A percentile compares a stretch with the other conserved stretches of the same genome.
These are phyloP conservation scores for Dactylellina leptospora DNA, from an alignment of 2,329 filamentous ascomycete genomes.

Conservation along the genomic window DNA sequence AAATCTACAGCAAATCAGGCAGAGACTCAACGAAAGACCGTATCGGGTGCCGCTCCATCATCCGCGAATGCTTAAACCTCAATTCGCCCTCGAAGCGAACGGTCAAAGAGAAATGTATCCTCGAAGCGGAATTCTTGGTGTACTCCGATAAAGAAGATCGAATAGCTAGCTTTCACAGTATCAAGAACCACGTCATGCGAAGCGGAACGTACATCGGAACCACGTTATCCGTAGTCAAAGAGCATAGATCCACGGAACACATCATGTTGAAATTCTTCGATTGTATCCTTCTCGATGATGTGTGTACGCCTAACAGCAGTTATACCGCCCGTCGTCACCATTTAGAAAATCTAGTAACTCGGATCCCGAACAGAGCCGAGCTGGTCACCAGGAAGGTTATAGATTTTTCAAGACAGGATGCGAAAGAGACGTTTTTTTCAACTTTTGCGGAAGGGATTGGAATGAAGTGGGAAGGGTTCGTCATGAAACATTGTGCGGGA, in stretches of 20 bases:
- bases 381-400: slow-evolving; percentile 74
- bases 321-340: slow-evolving; percentile 70
- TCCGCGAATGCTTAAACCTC: slow-evolving; percentile 72
- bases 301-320: slow-evolving; percentile 65
- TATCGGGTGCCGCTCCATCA: slow-evolving; percentile 63
- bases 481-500: slow-evolving; percentile 78
- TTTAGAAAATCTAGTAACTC: slow-evolving; percentile 68
- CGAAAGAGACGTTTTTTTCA: slow-evolving; percentile 67
- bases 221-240: slow-evolving; percentile 65
- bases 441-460: slow-evolving; percentile 75
- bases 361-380: slow-evolving; percentile 70
- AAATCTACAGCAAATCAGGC: slow-evolving; percentile 91
- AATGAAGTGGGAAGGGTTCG: slow-evolving; percentile 76
- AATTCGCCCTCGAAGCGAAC: slow-evolving; percentile 67
- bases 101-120: slow-evolving; percentile 73
- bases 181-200: slow-evolving; percentile 79
- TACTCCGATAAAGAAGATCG: slow-evolving; percentile 73
- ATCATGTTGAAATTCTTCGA: slow-evolving; percentile 73
- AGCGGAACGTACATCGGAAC: slow-evolving; percentile 76
- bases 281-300: slow-evolving; percentile 66
- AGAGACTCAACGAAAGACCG: slow-evolving; percentile 85
- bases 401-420: slow-evolving; percentile 68
- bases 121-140: slow-evolving; percentile 84
- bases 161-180: slow-evolving; percentile 80
- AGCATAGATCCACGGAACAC: slow-evolving; percentile 60